phyloP scores from a whole-genome alignment of 495 filamentous ascomycete species.

The Penicillium crystallinum region DNA sequence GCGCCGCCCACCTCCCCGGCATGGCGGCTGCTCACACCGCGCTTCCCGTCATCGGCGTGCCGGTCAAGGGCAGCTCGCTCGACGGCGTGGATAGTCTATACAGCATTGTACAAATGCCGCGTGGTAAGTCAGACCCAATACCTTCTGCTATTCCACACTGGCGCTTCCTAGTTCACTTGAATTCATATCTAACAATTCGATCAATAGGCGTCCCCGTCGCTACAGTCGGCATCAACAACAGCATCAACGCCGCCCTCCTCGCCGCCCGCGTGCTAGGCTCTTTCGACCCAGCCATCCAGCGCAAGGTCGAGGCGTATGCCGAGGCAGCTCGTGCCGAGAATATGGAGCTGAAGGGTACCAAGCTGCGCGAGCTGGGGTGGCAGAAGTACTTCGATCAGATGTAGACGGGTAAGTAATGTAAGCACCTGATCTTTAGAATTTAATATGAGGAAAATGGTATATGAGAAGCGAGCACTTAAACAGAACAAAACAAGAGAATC shows the following conservation, averaged over 20 bases:
- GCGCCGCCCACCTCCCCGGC: slow-evolving; percentile 86
- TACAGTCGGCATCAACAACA: slow-evolving; percentile 90
- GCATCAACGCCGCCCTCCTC: slow-evolving; percentile 82
- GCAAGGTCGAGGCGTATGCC: slow-evolving; percentile 64
- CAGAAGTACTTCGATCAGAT: slow-evolving; percentile 63
- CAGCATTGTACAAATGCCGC: slow-evolving; percentile 92
- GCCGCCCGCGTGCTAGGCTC: slow-evolving; percentile 80
- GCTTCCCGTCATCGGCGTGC: slow-evolving; percentile 91
- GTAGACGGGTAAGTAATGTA: slow-evolving; percentile 21
- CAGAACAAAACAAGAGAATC: background rate
- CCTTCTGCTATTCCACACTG: too few relatives aligned
- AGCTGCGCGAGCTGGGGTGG: slow-evolving; percentile 56
- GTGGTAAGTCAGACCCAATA: slow-evolving; percentile 37
- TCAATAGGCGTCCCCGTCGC: slow-evolving; percentile 70
- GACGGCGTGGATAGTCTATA: slow-evolving; percentile 87
- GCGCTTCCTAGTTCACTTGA: too few relatives aligned
- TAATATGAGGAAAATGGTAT: background rate
- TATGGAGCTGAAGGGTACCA: slow-evolving; percentile 49
- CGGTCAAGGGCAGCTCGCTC: slow-evolving; percentile 77
- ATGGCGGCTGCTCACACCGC: slow-evolving; percentile 83
- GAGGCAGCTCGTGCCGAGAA: slow-evolving; percentile 61
- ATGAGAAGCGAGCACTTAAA: background rate
- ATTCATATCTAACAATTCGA: background rate
- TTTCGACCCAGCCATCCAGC: slow-evolving; percentile 52
- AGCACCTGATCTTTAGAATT: background rate